A percentile compares a stretch with the other conserved stretches of the same genome.
Evolutionary conservation across 106 monocot species (phyloP).

Genomic region (Posidonia australis): DNA sequence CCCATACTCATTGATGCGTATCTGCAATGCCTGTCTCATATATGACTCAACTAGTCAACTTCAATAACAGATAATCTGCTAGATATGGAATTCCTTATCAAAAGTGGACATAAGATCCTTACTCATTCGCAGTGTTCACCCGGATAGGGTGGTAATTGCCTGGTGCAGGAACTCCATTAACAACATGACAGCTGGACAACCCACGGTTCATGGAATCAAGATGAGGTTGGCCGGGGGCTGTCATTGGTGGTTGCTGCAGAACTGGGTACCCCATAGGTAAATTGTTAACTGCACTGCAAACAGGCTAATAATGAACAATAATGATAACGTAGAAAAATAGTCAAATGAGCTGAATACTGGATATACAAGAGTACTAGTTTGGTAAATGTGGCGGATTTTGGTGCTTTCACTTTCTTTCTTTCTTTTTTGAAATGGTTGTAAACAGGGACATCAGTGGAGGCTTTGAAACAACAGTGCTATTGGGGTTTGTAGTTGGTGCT

Average conservation of each 20-base stretch:
- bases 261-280: constrained; percentile 88
- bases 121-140: constrained; percentile 70
- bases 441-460: too few relatives aligned
- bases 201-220: constrained; percentile 45
- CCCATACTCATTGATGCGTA: not conserved
- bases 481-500: not conserved
- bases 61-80: not conserved
- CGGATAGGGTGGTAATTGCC: constrained; percentile 61
- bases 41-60: not conserved
- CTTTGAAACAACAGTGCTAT: not conserved
- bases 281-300: constrained; percentile 84
- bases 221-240: constrained; percentile 57
- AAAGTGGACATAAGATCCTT: constrained; percentile 13
- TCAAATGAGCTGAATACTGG: not conserved
- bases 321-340: not conserved
- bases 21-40: not conserved
- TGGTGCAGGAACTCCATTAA: constrained; percentile 86
- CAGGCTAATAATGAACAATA: constrained; percentile 49
- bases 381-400: not conserved
- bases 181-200: constrained; percentile 75
- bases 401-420: too few relatives aligned
- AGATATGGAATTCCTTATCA: not conserved
- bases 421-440: too few relatives aligned
- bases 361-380: not conserved
- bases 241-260: constrained; percentile 71